phyloP scores from a whole-genome alignment of 2,329 filamentous ascomycete genomes.

The Fonsecaea multimorphosa region DNA sequence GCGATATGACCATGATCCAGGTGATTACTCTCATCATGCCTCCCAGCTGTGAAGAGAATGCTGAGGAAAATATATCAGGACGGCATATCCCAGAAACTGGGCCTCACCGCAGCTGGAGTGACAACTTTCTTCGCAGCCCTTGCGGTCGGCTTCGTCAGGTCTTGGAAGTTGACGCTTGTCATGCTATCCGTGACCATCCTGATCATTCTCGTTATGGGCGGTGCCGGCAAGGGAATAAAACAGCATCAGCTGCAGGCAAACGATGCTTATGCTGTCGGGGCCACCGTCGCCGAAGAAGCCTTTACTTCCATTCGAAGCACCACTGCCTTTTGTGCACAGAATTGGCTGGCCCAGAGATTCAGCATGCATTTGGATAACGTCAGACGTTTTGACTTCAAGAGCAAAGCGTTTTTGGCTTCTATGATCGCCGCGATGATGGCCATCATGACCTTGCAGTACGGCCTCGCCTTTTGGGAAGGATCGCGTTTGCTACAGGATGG shows the following conservation, averaged over 20 bases:
- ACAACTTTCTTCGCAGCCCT: constrained; percentile 48
- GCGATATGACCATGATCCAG: constrained; percentile 89
- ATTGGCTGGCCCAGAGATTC: constrained; percentile 51
- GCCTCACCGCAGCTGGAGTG: constrained; percentile 41
- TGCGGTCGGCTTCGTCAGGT: constrained; percentile 47
- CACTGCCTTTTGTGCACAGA: constrained; percentile 54
- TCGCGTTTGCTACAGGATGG: constrained; percentile 38
- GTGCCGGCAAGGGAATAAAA: constrained; percentile 34
- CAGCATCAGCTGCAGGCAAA: constrained; percentile 61
- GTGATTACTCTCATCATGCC: constrained; percentile 44
- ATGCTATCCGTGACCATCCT: constrained; percentile 55
- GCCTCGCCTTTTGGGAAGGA: constrained; percentile 58
- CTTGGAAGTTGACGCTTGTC: constrained; percentile 53
- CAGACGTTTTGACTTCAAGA: constrained; percentile 49
- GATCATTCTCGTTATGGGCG: constrained; percentile 42
- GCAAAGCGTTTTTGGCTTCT: constrained; percentile 63
- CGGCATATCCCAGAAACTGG: constrained; percentile 38
- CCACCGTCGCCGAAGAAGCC: constrained; percentile 56
- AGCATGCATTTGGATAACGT: constrained; percentile 51
- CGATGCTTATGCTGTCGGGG: constrained; percentile 74
- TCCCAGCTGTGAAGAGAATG: not conserved
- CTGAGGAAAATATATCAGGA: constrained; percentile 54
- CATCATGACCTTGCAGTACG: constrained; percentile 83
- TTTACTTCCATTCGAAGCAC: constrained; percentile 57
- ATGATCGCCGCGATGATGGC: constrained; percentile 76